Base-by-base conservation (phyloP, 768 basidiomycete species). In the Lactarius pseudohatsudake region DNA sequence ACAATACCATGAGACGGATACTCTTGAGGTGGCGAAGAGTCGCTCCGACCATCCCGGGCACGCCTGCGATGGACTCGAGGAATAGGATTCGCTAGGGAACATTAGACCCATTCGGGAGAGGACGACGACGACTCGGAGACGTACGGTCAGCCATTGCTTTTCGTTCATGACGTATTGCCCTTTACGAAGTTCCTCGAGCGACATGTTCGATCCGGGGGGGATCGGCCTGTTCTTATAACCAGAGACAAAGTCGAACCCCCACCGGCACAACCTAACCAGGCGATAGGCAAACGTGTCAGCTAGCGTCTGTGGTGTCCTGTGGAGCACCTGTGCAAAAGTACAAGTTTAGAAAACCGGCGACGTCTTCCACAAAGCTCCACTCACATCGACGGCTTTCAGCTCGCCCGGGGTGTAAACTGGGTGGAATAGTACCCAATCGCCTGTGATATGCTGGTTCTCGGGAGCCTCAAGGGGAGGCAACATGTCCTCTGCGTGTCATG, bases 21-120 rank as follows among this genome's bases (percentile, higher is more conserved):
- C 92, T 94, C 50, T 84, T 84, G 40, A 99, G 81, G 78, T 99
- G 97, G 32, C 97, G 85, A 41, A 96, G 80, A 34, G 88, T 89
- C 10, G 91, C 92, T 15, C 87, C 92, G n/a, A 91, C 94, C 93
- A 96, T 96, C 5, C 96, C 96, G 22, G 96, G 96, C 1, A 98
- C 95, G 26, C 92, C 97, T 15, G 97, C 97, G 61, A 97, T 86
- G 61, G 85, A 88, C 78, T 98, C 96, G 40, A 98, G 82, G 78
- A 89, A 85, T 57, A 89, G 76, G 68, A 88, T 83, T 30, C 89
- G 79, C 73, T 80, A 66, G n/a, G 54, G 20, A 45, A 30, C 71
- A 59, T 66, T 30, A 70, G 54, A 56, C 57, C 1, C 50, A 28
- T 43, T 60, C 2, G 22, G 41, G 50, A 26, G 8, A 13, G 2